Base-by-base conservation (phyloP, 495 filamentous ascomycete species). In the Sabuloglossum arenarium region DNA sequence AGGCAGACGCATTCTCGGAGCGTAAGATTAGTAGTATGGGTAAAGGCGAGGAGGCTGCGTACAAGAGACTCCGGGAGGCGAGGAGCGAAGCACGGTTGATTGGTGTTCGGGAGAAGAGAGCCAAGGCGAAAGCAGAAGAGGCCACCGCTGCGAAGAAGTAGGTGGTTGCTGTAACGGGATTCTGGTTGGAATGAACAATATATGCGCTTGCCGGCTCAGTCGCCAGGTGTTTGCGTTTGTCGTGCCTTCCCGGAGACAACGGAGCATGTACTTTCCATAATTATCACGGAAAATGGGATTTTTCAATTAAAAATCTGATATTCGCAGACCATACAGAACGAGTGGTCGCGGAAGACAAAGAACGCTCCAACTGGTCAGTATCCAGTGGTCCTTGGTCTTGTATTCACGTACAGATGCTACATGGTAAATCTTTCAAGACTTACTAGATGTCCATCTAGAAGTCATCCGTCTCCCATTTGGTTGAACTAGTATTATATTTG, bases 31-130 rank as follows among this genome's bases (percentile, higher is more conserved):
- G 78, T 68, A 79, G 86, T 54, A 74, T 90, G 62, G 82, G 84
- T 73, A 74, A 81, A 73, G 73, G 74, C 42, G 76, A 86, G 70
- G 82, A 88, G 79, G 81, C 79, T 68, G 90, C 86, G 57, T 97
- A 84, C 78, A 77, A 78, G 68, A 81, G 78, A 59, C 79, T 98
- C 65, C 85, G 91, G 68, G 79, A 86, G 62, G 85, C 86, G 59
- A 79, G 90, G 71, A 82, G 80, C 66, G 87, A 94, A 65, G 85
- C 85, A 61, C 81, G 88, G 67, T 73, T 84, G 63, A 67, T 77
- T 34, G 91, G 91, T 66, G 75, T 77, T 65, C 82, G 88, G 68
- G 88, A 91, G 78, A 96, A 97, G 88, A 80, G 91, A 65, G 82
- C 78, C 56, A 84, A 82, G 80, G 84, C 81, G 58, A 95, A 94